Conservation (phyloP, 495 filamentous ascomycete species). For the Hypoxylon trugodes region DNA sequence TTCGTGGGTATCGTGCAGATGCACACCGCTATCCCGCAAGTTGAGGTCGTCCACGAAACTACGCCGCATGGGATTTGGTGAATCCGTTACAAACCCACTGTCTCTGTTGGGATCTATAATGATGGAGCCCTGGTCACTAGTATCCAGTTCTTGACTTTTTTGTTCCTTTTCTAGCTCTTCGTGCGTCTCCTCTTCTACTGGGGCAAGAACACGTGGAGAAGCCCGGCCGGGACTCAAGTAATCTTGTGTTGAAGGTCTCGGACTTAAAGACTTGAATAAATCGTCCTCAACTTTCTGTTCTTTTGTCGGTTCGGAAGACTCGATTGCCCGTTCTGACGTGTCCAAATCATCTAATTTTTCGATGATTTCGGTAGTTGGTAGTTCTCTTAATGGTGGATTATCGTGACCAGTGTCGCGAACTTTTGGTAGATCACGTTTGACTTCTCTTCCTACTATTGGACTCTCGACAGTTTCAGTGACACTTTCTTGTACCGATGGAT, state of each 20-base stretch:
- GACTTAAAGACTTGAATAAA: constrained; percentile 16
- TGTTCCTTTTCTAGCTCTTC: constrained; percentile 49
- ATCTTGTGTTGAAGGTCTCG: constrained; percentile 32
- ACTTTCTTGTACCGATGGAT: background rate
- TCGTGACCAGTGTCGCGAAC: constrained; percentile 8
- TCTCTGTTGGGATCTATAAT: constrained; percentile 55
- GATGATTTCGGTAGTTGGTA: constrained; percentile 31
- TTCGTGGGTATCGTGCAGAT: constrained; percentile 52
- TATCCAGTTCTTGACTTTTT: background rate
- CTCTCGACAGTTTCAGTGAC: constrained; percentile 24
- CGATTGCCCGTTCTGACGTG: constrained; percentile 34
- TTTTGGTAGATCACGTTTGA: constrained; percentile 28
- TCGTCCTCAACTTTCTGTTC: constrained; percentile 13
- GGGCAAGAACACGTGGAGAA: constrained; percentile 49
- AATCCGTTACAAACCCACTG: constrained; percentile 55
- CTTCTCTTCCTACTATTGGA: constrained; percentile 28
- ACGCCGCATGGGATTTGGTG: constrained; percentile 50
- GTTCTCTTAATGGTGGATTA: constrained; percentile 9
- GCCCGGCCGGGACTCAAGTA: constrained; percentile 45
- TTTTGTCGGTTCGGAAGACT: constrained; percentile 15
- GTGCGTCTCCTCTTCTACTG: constrained; percentile 53
- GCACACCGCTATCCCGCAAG: constrained; percentile 62
- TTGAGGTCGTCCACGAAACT: constrained; percentile 42
- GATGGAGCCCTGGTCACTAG: constrained; percentile 7
- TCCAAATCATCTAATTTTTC: constrained; percentile 33